phyloP scores from a whole-genome alignment of 768 basidiomycete species.

The Hericium rajendrae region DNA sequence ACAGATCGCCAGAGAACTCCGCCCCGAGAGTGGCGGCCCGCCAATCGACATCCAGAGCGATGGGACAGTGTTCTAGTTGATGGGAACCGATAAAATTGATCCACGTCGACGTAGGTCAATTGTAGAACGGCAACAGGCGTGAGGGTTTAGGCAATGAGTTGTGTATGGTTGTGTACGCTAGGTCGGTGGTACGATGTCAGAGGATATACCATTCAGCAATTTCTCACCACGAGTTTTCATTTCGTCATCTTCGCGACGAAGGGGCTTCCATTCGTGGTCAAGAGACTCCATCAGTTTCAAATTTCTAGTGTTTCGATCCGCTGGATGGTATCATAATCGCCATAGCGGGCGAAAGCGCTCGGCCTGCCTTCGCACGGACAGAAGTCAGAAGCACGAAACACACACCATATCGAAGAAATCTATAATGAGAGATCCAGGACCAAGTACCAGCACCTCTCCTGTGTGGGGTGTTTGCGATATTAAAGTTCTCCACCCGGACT shows the following conservation, averaged over 20 bases:
- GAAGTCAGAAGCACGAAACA: not conserved
- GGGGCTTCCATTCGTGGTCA: not conserved
- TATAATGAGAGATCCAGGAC: not conserved
- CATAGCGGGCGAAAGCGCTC: not conserved
- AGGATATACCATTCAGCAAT: not conserved
- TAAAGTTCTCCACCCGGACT: too few species aligned
- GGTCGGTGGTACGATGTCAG: not conserved
- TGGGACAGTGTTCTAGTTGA: constrained; percentile 62
- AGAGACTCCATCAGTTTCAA: not conserved
- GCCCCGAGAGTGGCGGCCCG: constrained; percentile 69
- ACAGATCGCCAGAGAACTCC: constrained; percentile 75
- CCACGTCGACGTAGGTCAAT: not conserved
- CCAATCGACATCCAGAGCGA: constrained; percentile 83
- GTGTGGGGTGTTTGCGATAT: too few species aligned
- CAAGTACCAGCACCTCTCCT: too few species aligned
- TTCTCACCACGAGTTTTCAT: not conserved
- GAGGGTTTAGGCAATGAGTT: not conserved
- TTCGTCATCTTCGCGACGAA: not conserved
- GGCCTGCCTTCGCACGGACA: not conserved
- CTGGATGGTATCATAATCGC: not conserved
- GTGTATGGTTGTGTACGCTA: not conserved
- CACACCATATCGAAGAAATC: not conserved
- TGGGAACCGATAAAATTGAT: not conserved
- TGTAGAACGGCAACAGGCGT: not conserved
- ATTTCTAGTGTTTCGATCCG: not conserved